phyloP scores from a whole-genome alignment of 1,284 basidiomycete genomes.

The Tremellales sp. region DNA sequence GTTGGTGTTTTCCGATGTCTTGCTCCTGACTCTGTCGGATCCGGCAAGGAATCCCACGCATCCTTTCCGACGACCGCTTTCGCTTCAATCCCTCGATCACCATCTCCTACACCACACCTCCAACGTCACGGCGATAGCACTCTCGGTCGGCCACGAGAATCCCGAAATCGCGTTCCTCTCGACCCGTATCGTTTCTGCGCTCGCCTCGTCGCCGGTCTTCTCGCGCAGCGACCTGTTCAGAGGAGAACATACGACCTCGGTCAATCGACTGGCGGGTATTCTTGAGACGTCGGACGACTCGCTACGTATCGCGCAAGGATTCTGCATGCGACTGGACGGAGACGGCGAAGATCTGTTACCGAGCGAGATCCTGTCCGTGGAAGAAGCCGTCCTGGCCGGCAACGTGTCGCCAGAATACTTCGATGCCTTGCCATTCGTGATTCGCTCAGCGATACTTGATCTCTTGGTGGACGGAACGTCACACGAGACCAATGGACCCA shows the following conservation, averaged over 20 bases:
- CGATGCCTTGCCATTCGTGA: slow-evolving; percentile 53
- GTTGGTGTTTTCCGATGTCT: slow-evolving; percentile 81
- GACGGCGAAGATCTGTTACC: slow-evolving; percentile 51
- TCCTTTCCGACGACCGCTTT: slow-evolving; percentile 36
- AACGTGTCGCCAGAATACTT: slow-evolving; percentile 14
- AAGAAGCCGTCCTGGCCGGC: slow-evolving; percentile 24
- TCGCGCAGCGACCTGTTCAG: slow-evolving; percentile 58
- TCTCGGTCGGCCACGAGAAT: slow-evolving; percentile 72
- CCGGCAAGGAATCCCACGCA: slow-evolving; percentile 20
- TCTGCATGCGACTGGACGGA: slow-evolving; percentile 63
- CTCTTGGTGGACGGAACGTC: slow-evolving; percentile 76
- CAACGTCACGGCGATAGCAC: slow-evolving; percentile 72
- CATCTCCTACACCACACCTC: slow-evolving; percentile 73
- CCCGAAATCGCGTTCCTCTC: slow-evolving; percentile 72
- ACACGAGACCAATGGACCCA: slow-evolving; percentile 65
- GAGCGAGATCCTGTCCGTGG: slow-evolving; percentile 35
- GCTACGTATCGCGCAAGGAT: slow-evolving; percentile 77
- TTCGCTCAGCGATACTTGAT: slow-evolving; percentile 75
- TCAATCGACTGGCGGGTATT: slow-evolving; percentile 66
- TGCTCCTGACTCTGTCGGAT: slow-evolving; percentile 73
- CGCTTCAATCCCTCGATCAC: slow-evolving; percentile 61
- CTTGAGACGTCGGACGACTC: slow-evolving; percentile 81
- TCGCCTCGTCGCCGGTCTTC: slow-evolving; percentile 57
- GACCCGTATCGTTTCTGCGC: slow-evolving; percentile 69
- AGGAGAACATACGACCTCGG: slow-evolving; percentile 51